Evolutionary conservation across 257 asterid species (phyloP).

Genomic region (Penstemon newberryi): DNA sequence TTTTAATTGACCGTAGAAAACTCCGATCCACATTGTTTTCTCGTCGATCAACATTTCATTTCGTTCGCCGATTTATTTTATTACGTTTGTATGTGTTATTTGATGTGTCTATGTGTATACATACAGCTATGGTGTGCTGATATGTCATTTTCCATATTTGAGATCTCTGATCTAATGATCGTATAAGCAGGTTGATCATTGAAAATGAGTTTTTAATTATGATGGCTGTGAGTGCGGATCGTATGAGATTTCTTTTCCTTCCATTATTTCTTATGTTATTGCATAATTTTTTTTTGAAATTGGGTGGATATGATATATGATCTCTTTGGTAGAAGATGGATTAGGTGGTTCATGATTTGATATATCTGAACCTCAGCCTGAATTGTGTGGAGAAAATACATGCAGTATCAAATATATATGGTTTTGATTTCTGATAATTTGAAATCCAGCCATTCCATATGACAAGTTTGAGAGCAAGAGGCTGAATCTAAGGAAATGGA

Average conservation of each 20-base stretch:
- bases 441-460: background rate
- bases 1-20: background rate
- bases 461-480: background rate
- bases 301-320: background rate
- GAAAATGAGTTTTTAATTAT: conserved; percentile 2
- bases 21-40: background rate
- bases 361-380: background rate
- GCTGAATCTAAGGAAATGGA: background rate
- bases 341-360: conserved; percentile 2
- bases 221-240: background rate
- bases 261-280: background rate
- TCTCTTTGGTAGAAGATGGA: background rate
- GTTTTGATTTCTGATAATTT: background rate
- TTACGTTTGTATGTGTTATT: background rate
- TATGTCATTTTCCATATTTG: conserved; percentile 20
- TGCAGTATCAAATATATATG: background rate
- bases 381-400: background rate
- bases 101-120: background rate
- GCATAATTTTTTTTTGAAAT: background rate
- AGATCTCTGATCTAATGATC: conserved; percentile 15
- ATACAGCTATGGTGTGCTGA: background rate
- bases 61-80: conserved; percentile 12
- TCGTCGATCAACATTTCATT: conserved; percentile 7
- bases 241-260: background rate
- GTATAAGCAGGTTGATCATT: background rate